phyloP scores from a whole-genome alignment of 129 eudicot genomes.

The Glebionis coronaria region DNA sequence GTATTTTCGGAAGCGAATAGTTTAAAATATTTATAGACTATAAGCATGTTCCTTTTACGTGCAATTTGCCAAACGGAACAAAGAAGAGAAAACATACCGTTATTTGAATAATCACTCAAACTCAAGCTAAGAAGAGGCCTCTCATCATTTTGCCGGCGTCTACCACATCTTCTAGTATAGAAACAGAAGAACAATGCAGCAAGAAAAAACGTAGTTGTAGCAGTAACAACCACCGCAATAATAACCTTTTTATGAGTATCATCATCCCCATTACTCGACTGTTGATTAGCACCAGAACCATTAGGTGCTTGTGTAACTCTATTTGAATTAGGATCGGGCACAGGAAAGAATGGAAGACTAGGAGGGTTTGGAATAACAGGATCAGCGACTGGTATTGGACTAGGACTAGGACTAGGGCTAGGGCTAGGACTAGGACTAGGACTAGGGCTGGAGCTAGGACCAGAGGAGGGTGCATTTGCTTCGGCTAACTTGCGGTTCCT shows the following conservation, averaged over 20 bases:
- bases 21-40: neutral
- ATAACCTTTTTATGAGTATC: slow-evolving; percentile 40
- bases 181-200: slow-evolving; percentile 51
- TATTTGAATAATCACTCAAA: slow-evolving; percentile 51
- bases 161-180: slow-evolving; percentile 43
- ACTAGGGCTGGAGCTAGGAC: slow-evolving; percentile 11
- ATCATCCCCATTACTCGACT: slow-evolving; percentile 20
- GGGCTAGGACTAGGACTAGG: slow-evolving; percentile 7
- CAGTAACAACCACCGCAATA: slow-evolving; percentile 72
- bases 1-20: neutral
- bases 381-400: slow-evolving; percentile 15
- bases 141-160: slow-evolving; percentile 53
- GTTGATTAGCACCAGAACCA: slow-evolving; percentile 16
- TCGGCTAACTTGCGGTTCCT: slow-evolving; percentile 45
- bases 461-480: slow-evolving; percentile 42
- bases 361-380: slow-evolving; percentile 25
- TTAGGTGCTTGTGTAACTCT: slow-evolving; percentile 11
- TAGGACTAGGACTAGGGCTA: slow-evolving; percentile 2
- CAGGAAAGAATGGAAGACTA: slow-evolving; percentile 27
- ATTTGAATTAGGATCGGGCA: neutral
- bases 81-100: slow-evolving; percentile 27
- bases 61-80: neutral
- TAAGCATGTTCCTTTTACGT: neutral
- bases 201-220: slow-evolving; percentile 50
- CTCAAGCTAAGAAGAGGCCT: slow-evolving; percentile 77